Evolutionary conservation across 2,329 filamentous ascomycete genomes (phyloP), one percentile per base, ranked within the genome.

Genomic region (Sclerotinia nivalis): DNA sequence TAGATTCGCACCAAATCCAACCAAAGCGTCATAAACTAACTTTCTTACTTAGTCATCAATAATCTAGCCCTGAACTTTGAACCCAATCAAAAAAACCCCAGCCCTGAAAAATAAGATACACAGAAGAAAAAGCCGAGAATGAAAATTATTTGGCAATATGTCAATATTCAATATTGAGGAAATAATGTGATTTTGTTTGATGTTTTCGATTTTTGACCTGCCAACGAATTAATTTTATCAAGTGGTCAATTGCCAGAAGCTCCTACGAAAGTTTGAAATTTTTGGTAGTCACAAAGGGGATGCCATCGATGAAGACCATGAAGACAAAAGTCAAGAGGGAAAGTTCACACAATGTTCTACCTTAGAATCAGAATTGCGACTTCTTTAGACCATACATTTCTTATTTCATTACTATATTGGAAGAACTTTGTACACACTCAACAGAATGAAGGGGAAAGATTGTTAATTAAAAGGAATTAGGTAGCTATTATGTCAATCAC

Each of bases 51-150:
- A 13, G 58, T 58, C 55, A 45, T 68, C 45, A 59, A 18, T 50
- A 76, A 18, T 64, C 47, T 69, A 69, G 66, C 66, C 66, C 66
- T 68, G 66, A 61, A 28, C 22, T 52, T 61, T 49, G 56, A 68
- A 68, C 55, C 55, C 66, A 61, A 68, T 68, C 55, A 68, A 25
- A 61, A 31, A 58, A 68, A 43, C 45, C 66, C 56, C 66, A 47
- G 52, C 55, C 66, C 45, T 68, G 34, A n/a, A 22, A 20, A 34
- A 61, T n/a, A n/a, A 50, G 66, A 68, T 68, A 61, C 55, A 68
- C 66, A 68, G 56, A 60, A 0, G 40, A 56, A 45, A 58, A 45
- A 58, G 50, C 12, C 37, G 28, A 47, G 50, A 56, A 18, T 12
- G 40, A 66, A 55, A 47, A 66, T 25, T 59, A 59, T 43, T 43